phyloP scores from a whole-genome alignment of 768 basidiomycete species.

The Suillus alpinus region DNA sequence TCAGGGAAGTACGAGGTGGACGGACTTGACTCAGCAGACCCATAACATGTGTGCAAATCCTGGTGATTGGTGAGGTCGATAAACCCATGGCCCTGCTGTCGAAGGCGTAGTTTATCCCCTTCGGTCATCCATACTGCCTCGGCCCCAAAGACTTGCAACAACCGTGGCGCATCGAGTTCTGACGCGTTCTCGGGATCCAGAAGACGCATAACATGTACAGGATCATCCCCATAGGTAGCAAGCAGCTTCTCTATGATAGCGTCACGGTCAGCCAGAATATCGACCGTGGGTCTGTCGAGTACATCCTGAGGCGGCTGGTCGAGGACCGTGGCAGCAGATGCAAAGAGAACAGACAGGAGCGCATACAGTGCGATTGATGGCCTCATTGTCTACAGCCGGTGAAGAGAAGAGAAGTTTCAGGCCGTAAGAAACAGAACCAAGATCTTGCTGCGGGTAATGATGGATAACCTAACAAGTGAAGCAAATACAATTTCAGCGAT shows the following conservation, averaged over 20 bases:
- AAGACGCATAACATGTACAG: constrained; percentile 14
- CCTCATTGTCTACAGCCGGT: background rate
- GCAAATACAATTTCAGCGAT: too few species aligned
- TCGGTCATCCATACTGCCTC: constrained; percentile 18
- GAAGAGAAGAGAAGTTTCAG: background rate
- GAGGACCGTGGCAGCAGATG: background rate
- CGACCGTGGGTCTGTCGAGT: background rate
- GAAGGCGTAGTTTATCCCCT: constrained; percentile 14
- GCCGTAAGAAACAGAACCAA: background rate
- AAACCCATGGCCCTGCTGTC: constrained; percentile 11
- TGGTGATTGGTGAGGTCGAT: constrained; percentile 13
- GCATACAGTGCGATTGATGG: background rate
- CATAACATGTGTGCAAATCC: background rate
- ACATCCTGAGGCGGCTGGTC: background rate
- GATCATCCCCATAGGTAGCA: constrained; percentile 14
- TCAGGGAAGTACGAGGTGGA: background rate
- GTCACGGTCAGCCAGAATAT: background rate
- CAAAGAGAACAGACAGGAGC: background rate
- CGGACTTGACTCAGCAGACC: background rate
- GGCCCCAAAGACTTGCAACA: constrained; percentile 13
- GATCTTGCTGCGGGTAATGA: background rate
- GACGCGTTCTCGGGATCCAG: constrained; percentile 12
- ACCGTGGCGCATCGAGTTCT: constrained; percentile 17
- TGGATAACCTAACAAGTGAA: too few species aligned
- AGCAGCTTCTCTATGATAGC: constrained; percentile 7